A percentile compares a stretch with the other conserved stretches of the same genome.
Conservation (phyloP, 2,329 filamentous ascomycete genomes). For the Camillea tinctor region DNA sequence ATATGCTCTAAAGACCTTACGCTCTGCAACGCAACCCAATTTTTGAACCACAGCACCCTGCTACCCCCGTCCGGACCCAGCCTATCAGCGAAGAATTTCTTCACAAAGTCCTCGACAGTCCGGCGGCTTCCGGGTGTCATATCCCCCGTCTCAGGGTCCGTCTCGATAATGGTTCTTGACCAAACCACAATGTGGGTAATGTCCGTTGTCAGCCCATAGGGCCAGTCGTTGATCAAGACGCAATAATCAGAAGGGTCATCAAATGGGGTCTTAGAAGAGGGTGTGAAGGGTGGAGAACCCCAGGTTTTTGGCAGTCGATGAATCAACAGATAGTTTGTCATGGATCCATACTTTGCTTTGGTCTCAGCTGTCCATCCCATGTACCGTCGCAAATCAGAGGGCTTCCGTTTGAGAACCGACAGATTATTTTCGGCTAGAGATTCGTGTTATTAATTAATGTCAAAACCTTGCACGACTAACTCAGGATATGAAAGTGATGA, state of each 20-base stretch:
- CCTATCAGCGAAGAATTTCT: conserved; percentile 63
- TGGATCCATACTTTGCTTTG: conserved; percentile 72
- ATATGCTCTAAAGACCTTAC: conserved; percentile 86
- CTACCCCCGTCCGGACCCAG: conserved; percentile 50
- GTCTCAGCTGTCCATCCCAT: conserved; percentile 72
- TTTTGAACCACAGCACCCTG: conserved; percentile 83
- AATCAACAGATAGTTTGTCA: conserved; percentile 73
- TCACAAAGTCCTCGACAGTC: conserved; percentile 68
- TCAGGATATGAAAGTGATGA: conserved; percentile 1
- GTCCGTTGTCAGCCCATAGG: conserved; percentile 69
- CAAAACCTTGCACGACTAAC: not conserved
- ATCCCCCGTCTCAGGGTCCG: conserved; percentile 68
- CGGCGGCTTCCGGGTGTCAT: conserved; percentile 66
- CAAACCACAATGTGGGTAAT: conserved; percentile 87
- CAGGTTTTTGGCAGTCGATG: conserved; percentile 68
- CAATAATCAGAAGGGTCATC: conserved; percentile 57
- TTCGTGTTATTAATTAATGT: conserved; percentile 24
- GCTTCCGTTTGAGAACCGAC: conserved; percentile 72
- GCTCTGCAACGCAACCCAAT: conserved; percentile 86
- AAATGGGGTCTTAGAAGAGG: conserved; percentile 51
- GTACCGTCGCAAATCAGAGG: conserved; percentile 77
- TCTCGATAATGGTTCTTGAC: conserved; percentile 79
- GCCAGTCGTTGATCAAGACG: conserved; percentile 89
- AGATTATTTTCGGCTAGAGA: conserved; percentile 54
- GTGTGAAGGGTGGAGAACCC: conserved; percentile 58